phyloP scores from a whole-genome alignment of 2,329 filamentous ascomycete genomes.

The Aspergillus sojae region DNA sequence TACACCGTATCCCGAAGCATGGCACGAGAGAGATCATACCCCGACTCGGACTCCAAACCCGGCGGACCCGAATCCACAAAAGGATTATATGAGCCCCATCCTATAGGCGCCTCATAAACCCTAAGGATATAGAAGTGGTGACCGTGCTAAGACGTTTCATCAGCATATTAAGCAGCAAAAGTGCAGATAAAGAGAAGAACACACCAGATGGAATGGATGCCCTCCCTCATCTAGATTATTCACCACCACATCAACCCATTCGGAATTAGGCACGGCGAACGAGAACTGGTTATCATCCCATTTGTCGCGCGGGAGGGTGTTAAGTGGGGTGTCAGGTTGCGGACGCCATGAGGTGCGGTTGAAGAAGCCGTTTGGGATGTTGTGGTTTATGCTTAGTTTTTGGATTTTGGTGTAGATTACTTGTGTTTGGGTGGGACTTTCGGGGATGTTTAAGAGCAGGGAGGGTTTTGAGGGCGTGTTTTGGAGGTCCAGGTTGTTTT shows the following conservation, averaged over 20 bases:
- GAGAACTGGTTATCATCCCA: conserved; percentile 50
- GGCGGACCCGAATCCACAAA: conserved; percentile 28
- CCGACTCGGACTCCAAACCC: conserved; percentile 15
- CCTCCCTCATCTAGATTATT: conserved; percentile 56
- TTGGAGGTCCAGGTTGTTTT: conserved; percentile 32
- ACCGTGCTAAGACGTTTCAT: conserved; percentile 31
- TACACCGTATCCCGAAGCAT: conserved; percentile 59
- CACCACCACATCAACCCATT: conserved; percentile 52
- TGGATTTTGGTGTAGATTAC: conserved; percentile 52
- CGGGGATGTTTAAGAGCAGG: conserved; percentile 31
- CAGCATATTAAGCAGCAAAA: neutral
- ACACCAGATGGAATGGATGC: conserved; percentile 55
- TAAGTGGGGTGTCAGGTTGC: conserved; percentile 41
- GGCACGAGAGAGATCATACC: conserved; percentile 31
- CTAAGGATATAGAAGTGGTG: conserved; percentile 39
- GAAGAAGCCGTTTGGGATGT: conserved; percentile 51
- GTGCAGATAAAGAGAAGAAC: neutral
- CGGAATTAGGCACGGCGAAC: conserved; percentile 24
- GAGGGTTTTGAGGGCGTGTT: conserved; percentile 28
- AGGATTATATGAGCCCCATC: conserved; percentile 45
- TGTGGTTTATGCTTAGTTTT: conserved; percentile 46
- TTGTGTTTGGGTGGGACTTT: conserved; percentile 42
- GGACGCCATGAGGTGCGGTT: conserved; percentile 51
- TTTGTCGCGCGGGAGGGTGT: conserved; percentile 33
- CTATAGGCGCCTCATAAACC: conserved; percentile 31